These are phyloP conservation scores for Cutaneotrichosporon sp. DNA, from an alignment of 1,284 basidiomycete genomes.

Conservation along the genomic window DNA sequence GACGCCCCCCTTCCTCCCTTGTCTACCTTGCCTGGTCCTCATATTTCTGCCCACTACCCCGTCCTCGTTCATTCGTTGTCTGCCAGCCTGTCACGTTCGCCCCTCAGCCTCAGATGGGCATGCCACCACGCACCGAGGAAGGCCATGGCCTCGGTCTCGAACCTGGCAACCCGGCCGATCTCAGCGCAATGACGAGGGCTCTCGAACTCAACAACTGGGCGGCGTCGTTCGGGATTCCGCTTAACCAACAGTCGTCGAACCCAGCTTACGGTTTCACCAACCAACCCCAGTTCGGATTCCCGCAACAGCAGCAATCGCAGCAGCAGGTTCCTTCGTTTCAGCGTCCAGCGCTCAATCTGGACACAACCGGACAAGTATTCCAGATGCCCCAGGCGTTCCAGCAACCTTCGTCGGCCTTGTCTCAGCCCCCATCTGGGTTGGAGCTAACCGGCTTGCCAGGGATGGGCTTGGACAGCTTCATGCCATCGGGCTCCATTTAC, in stretches of 20 bases:
- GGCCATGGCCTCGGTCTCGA: constrained; percentile 21
- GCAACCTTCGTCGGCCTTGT: constrained; percentile 26
- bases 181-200: not conserved
- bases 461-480: constrained; percentile 9
- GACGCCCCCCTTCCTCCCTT: not conserved
- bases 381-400: constrained; percentile 18
- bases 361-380: constrained; percentile 27
- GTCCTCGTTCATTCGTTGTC: not conserved
- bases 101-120: constrained; percentile 11
- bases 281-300: not conserved
- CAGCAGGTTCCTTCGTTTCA: not conserved
- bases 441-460: constrained; percentile 16
- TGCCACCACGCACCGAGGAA: constrained; percentile 15
- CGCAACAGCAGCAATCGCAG: not conserved
- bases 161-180: constrained; percentile 14
- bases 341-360: constrained; percentile 31
- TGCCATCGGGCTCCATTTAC: constrained; percentile 15
- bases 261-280: constrained; percentile 2
- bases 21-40: not conserved
- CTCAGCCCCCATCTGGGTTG: constrained; percentile 28
- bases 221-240: not conserved
- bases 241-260: not conserved
- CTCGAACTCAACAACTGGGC: not conserved
- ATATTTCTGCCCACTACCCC: not conserved
- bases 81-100: constrained; percentile 21